These are phyloP conservation scores for Brettanomyces anomalus DNA, from an alignment of 805 yeast species.

Conservation along the genomic window DNA sequence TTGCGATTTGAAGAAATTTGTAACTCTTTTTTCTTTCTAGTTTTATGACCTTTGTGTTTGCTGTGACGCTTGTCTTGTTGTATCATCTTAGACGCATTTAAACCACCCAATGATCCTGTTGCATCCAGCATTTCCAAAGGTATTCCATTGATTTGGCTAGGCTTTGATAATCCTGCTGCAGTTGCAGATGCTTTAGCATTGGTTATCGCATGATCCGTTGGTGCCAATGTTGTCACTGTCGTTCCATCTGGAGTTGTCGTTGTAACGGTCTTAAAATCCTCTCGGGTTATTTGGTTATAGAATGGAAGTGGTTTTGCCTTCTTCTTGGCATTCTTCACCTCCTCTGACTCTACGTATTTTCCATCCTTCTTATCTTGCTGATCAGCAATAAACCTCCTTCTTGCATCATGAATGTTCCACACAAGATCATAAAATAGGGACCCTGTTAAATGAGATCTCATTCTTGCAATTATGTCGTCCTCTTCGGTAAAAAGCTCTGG, in stretches of 20 bases:
- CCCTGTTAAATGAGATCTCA: conserved; percentile 89
- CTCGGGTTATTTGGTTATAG: conserved; percentile 82
- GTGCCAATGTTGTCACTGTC: conserved; percentile 79
- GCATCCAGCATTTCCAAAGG: conserved; percentile 56
- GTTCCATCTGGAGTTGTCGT: conserved; percentile 91
- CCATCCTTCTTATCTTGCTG: conserved; percentile 22
- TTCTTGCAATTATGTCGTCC: conserved; percentile 71
- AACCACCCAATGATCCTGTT: conserved; percentile 51
- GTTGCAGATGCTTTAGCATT: conserved; percentile 50
- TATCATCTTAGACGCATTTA: conserved; percentile 1
- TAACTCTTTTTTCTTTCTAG: conserved; percentile 2
- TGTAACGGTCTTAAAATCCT: conserved; percentile 77
- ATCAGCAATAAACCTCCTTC: conserved; percentile 52
- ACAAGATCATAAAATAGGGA: conserved; percentile 86
- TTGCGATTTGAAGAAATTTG: background rate
- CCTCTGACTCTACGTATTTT: background rate
- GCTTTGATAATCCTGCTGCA: conserved; percentile 48
- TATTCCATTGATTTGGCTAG: conserved; percentile 30
- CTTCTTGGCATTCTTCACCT: conserved; percentile 14
- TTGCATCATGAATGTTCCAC: conserved; percentile 92
- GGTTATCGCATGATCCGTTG: conserved; percentile 68
- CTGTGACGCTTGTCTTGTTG: background rate
- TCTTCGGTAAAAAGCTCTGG: conserved; percentile 72
- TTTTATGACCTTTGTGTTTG: background rate
- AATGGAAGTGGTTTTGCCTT: conserved; percentile 72